Conservation (phyloP, 305 asterid species). For the Fraxinus velutina region DNA sequence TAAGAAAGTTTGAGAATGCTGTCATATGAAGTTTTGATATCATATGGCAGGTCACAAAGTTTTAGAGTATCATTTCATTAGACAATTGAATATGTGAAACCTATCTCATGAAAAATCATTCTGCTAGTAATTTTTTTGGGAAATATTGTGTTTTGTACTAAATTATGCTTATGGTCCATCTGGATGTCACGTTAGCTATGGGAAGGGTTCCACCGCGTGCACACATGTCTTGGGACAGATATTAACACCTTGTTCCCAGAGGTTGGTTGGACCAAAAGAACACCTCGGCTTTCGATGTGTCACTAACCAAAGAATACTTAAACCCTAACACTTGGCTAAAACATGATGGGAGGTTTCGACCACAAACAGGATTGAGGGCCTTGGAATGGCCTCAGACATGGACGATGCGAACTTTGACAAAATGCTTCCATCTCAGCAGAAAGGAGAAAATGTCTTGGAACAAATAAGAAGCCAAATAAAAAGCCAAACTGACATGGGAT, state of each 20-base stretch:
- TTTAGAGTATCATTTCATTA: background rate
- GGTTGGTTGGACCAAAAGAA: background rate
- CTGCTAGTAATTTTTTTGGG: background rate
- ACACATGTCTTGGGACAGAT: background rate
- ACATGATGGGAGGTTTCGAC: background rate
- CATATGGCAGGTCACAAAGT: background rate
- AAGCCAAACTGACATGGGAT: background rate
- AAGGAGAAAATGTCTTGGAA: background rate
- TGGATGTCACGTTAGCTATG: background rate
- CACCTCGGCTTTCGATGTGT: background rate
- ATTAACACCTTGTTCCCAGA: background rate
- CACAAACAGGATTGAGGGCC: background rate
- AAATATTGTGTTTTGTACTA: background rate
- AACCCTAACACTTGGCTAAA: background rate
- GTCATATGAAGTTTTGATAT: constrained; percentile 2
- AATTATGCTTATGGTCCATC: background rate
- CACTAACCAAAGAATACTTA: background rate
- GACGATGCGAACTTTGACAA: background rate
- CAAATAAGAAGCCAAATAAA: background rate
- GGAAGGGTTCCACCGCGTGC: background rate
- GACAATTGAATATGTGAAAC: background rate
- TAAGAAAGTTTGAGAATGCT: background rate
- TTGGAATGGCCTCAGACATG: background rate
- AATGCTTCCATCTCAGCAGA: background rate
- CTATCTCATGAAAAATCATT: background rate